These are phyloP conservation scores for Hemileccinum rubropunctum DNA, from an alignment of 768 basidiomycete genomes.

Conservation along the genomic window DNA sequence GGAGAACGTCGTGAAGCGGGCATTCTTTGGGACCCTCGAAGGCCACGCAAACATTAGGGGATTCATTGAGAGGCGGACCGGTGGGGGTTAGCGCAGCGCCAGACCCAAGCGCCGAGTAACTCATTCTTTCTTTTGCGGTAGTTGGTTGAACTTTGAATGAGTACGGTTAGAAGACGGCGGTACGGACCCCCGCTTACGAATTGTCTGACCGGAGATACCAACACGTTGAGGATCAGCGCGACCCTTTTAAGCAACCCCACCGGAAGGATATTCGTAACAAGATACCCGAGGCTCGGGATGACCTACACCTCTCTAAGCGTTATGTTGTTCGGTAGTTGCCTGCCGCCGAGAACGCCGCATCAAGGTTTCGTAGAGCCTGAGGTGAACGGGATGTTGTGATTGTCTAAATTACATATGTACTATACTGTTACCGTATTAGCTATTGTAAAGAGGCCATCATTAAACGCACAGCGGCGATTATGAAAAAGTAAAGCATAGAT, in stretches of 20 bases:
- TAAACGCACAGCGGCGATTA: slow-evolving; percentile 12
- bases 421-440: slow-evolving; percentile 4
- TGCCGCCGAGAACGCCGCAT: neutral
- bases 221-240: slow-evolving; percentile 16
- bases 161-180: neutral
- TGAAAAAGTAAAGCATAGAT: slow-evolving; percentile 9
- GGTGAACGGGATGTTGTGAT: neutral
- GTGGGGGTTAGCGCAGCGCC: slow-evolving; percentile 26
- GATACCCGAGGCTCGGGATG: slow-evolving; percentile 13
- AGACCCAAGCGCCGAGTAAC: neutral
- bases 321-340: slow-evolving; percentile 8
- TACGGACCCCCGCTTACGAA: neutral
- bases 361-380: neutral
- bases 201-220: neutral
- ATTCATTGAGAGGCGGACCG: slow-evolving; percentile 73
- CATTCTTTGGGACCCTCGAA: slow-evolving; percentile 79
- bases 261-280: neutral
- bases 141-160: slow-evolving; percentile 5
- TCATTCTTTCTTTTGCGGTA: slow-evolving; percentile 2
- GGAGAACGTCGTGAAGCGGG: slow-evolving; percentile 71
- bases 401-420: neutral
- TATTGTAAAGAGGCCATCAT: slow-evolving; percentile 11
- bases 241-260: neutral
- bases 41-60: slow-evolving; percentile 76
- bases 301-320: slow-evolving; percentile 6